These are phyloP conservation scores for Periconia macrospinosa DNA, from an alignment of 2,329 filamentous ascomycete genomes.

Conservation along the genomic window DNA sequence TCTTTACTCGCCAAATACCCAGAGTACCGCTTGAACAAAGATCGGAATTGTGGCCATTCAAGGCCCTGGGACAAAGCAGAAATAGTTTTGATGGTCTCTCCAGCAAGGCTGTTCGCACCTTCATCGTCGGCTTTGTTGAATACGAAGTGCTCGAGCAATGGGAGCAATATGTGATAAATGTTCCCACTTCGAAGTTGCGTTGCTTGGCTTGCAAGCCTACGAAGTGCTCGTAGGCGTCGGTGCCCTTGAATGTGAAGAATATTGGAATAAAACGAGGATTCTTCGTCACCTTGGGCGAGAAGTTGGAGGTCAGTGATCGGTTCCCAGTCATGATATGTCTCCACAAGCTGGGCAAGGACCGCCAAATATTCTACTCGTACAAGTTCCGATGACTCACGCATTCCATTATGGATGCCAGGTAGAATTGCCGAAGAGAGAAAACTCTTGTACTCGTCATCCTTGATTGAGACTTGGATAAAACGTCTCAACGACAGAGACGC, in stretches of 20 bases:
- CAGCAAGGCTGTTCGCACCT: slow-evolving; percentile 75
- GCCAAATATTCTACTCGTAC: slow-evolving; percentile 81
- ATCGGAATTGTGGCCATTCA: slow-evolving; percentile 89
- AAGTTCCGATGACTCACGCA: slow-evolving; percentile 77
- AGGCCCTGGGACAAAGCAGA: slow-evolving; percentile 73
- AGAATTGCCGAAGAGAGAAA: slow-evolving; percentile 69
- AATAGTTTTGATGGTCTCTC: slow-evolving; percentile 82
- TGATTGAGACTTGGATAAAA: slow-evolving; percentile 66
- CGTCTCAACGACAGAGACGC: slow-evolving; percentile 78
- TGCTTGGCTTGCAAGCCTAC: slow-evolving; percentile 72
- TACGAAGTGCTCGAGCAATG: slow-evolving; percentile 90
- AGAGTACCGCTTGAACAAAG: slow-evolving; percentile 80
- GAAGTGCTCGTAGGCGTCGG: slow-evolving; percentile 80
- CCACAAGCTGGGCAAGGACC: slow-evolving; percentile 77
- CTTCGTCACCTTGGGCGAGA: slow-evolving; percentile 73
- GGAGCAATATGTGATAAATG: slow-evolving; percentile 83
- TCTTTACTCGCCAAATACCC: slow-evolving; percentile 79
- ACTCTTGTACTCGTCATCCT: slow-evolving; percentile 55
- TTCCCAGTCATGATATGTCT: slow-evolving; percentile 68
- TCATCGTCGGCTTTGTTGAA: slow-evolving; percentile 82
- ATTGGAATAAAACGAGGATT: slow-evolving; percentile 88
- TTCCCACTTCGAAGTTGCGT: slow-evolving; percentile 73
- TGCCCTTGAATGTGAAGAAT: slow-evolving; percentile 88
- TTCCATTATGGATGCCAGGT: slow-evolving; percentile 74
- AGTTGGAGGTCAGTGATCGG: slow-evolving; percentile 73